These are phyloP conservation scores for Cystobasidium tubakii DNA, from an alignment of 768 basidiomycete genomes.

Conservation along the genomic window DNA sequence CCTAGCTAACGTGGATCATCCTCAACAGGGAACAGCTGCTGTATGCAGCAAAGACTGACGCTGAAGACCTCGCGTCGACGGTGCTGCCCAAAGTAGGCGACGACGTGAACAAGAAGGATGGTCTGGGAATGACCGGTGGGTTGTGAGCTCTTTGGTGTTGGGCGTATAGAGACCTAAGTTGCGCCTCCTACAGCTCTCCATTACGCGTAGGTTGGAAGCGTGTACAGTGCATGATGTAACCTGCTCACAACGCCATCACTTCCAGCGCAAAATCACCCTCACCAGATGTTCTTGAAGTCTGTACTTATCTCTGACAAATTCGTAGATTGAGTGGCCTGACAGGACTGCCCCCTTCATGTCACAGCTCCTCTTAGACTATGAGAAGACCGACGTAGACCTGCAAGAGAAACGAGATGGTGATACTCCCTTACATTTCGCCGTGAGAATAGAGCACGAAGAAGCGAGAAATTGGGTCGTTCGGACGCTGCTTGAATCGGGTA, in stretches of 20 bases:
- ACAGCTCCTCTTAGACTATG: slow-evolving; percentile 59
- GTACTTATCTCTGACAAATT: no score
- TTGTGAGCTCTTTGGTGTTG: no score
- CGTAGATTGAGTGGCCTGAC: no score
- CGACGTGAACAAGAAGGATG: slow-evolving; percentile 72
- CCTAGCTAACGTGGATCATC: no score
- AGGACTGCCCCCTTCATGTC: slow-evolving; percentile 36
- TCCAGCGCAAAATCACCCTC: slow-evolving; percentile 57
- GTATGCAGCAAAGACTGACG: slow-evolving; percentile 38
- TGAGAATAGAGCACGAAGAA: slow-evolving; percentile 56
- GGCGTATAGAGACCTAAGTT: no score
- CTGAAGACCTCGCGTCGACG: background rate
- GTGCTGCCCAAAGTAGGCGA: slow-evolving; percentile 22
- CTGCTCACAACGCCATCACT: no score
- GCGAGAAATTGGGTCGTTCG: slow-evolving; percentile 58
- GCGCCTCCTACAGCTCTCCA: slow-evolving; percentile 62
- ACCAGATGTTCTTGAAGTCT: slow-evolving; percentile 58
- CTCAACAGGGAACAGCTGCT: slow-evolving; percentile 32
- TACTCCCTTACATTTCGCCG: slow-evolving; percentile 73
- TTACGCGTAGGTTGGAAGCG: slow-evolving; percentile 67
- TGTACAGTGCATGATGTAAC: no score
- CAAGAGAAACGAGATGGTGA: slow-evolving; percentile 63
- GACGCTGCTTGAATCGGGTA: slow-evolving; percentile 71
- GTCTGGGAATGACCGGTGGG: slow-evolving; percentile 74
- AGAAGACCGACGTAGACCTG: slow-evolving; percentile 74